Evolutionary conservation across 164 flowering plant genomes (phyloP).

Genomic region (Amborella trichopoda): DNA sequence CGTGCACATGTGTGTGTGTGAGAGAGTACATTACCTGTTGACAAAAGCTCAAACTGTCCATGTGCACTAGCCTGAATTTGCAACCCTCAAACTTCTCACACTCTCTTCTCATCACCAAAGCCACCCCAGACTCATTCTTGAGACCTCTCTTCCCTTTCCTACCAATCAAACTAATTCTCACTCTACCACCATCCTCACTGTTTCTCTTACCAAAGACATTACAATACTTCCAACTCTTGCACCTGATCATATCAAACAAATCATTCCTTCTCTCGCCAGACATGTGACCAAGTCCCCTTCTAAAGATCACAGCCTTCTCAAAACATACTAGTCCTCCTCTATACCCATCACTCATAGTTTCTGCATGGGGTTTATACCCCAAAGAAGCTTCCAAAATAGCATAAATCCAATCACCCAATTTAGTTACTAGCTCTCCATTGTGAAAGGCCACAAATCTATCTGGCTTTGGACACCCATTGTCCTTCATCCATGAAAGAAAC

Average conservation of each 20-base stretch:
- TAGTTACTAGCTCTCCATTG: constrained; percentile 3
- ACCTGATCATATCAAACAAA: constrained; percentile 8
- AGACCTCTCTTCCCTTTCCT: constrained; percentile 7
- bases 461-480: constrained; percentile 2
- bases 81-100: constrained; percentile 6
- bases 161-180: constrained; percentile 5
- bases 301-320: constrained; percentile 9
- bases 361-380: constrained; percentile 1
- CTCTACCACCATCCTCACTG: not conserved
- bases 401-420: constrained; percentile 4
- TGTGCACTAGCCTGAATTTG: constrained; percentile 3
- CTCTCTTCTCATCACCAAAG: constrained; percentile 7
- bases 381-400: constrained; percentile 4
- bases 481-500: constrained; percentile 7
- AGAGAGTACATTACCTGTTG: constrained; percentile 4
- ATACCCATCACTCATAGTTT: not conserved
- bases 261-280: constrained; percentile 5
- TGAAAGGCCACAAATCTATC: constrained; percentile 4
- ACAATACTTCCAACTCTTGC: constrained; percentile 8
- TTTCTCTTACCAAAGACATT: not conserved
- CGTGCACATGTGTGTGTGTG: no score
- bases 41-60: constrained; percentile 8
- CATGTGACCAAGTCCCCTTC: constrained; percentile 6
- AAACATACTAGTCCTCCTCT: constrained; percentile 4
- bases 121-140: constrained; percentile 8